These are phyloP conservation scores for Nissolia schottii DNA, from an alignment of 306 rosid species.

Conservation along the genomic window DNA sequence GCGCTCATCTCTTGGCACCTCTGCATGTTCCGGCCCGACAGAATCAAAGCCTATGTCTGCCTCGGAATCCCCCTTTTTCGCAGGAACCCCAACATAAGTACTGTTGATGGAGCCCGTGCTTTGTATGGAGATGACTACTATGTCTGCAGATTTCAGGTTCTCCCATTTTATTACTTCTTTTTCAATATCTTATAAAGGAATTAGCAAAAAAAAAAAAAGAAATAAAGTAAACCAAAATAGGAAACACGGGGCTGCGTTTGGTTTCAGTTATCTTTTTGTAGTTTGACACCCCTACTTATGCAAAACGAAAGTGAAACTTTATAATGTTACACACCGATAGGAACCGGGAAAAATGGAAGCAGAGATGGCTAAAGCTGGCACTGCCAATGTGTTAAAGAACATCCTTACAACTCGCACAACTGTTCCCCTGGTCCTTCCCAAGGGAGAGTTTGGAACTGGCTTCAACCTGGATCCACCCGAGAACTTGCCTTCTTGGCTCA, in stretches of 20 bases:
- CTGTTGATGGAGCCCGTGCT: background rate
- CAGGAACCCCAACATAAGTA: background rate
- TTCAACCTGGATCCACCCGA: constrained; percentile 9
- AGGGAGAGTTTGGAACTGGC: constrained; percentile 21
- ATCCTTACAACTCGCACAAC: constrained; percentile 15
- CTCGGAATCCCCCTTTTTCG: constrained; percentile 7
- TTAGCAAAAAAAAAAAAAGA: too few species aligned
- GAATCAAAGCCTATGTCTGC: constrained; percentile 27
- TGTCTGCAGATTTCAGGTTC: constrained; percentile 42
- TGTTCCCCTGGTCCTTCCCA: constrained; percentile 29
- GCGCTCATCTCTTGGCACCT: constrained; percentile 26
- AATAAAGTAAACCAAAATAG: too few species aligned
- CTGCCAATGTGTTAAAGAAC: constrained; percentile 19
- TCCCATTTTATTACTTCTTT: background rate
- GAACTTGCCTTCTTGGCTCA: constrained; percentile 43
- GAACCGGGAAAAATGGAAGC: constrained; percentile 31
- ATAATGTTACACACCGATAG: background rate
- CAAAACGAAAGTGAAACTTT: background rate
- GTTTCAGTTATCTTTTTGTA: background rate
- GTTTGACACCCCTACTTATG: too few species aligned
- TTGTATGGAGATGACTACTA: constrained; percentile 34
- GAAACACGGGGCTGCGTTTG: too few species aligned
- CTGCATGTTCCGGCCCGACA: constrained; percentile 32
- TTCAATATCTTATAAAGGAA: too few species aligned
- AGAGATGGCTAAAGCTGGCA: constrained; percentile 27